A percentile compares a stretch with the other conserved stretches of the same genome.
Evolutionary conservation across 345 rosid genomes (phyloP).

Genomic region (Dipteronia dyeriana): DNA sequence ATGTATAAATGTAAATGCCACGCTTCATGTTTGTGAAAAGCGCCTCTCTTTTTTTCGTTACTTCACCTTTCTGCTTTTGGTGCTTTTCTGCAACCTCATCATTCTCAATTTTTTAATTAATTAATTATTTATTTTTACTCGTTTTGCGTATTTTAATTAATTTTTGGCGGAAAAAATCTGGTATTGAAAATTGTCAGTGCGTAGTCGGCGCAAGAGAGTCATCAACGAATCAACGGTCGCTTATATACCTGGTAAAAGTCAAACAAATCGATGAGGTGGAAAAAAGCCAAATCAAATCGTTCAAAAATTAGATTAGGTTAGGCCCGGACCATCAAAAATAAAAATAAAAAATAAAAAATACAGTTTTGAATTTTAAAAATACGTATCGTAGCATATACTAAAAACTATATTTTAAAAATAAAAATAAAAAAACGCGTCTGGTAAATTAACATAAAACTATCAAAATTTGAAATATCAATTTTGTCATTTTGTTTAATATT

Average conservation of each 20-base stretch:
- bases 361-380: no score
- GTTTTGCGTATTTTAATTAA: no score
- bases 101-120: background rate
- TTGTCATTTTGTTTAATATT: no score
- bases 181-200: background rate
- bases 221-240: background rate
- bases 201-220: background rate
- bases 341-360: no score
- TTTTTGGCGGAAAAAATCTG: constrained; percentile 3
- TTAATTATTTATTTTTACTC: no score
- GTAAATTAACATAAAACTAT: no score
- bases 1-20: background rate
- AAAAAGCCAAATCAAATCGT: background rate
- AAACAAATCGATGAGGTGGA: background rate
- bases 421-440: no score
- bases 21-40: constrained; percentile 7
- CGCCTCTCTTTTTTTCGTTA: constrained; percentile 8
- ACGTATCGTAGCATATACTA: no score
- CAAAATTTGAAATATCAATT: no score
- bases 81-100: constrained; percentile 18
- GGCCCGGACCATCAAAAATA: no score
- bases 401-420: no score
- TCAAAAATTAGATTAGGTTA: background rate
- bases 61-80: constrained; percentile 5
- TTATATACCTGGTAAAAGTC: background rate